phyloP scores from a whole-genome alignment of 441 rosid species.

The Viola pubescens region DNA sequence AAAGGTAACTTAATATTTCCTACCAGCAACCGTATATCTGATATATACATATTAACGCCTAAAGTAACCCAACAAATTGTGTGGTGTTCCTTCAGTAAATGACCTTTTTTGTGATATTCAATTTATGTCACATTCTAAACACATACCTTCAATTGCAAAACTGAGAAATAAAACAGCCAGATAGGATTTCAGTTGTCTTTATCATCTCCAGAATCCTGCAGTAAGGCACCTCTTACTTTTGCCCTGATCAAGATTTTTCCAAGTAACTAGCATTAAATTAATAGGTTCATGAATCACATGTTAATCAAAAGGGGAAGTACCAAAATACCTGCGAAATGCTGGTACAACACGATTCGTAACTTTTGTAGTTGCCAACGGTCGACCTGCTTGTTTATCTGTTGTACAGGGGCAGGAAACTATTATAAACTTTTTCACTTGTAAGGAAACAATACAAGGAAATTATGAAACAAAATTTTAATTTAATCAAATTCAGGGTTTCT shows the following conservation, averaged over 20 bases:
- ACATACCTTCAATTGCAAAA: not conserved
- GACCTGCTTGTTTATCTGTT: conserved; percentile 40
- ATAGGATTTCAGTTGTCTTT: conserved; percentile 21
- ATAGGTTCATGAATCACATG: not conserved
- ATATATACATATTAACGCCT: too few species aligned
- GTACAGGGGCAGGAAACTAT: not conserved
- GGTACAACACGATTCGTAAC: conserved; percentile 46
- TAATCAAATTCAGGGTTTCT: not conserved
- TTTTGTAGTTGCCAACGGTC: conserved; percentile 29
- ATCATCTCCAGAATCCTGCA: conserved; percentile 51
- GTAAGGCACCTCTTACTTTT: conserved; percentile 54
- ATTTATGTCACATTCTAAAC: not conserved
- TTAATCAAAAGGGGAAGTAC: not conserved
- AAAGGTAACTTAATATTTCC: too few species aligned
- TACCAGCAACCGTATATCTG: too few species aligned
- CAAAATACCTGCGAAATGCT: conserved; percentile 48
- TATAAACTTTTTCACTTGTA: not conserved
- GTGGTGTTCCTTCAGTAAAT: too few species aligned
- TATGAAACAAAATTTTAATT: not conserved
- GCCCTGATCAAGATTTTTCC: conserved; percentile 40
- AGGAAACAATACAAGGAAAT: not conserved
- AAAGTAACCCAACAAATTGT: too few species aligned
- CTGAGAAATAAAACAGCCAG: not conserved
- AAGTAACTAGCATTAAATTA: conserved; percentile 7
- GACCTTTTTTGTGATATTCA: not conserved